These are phyloP conservation scores for Sungouiozyma ichnusensis DNA, from an alignment of 805 yeast species.

Conservation along the genomic window DNA sequence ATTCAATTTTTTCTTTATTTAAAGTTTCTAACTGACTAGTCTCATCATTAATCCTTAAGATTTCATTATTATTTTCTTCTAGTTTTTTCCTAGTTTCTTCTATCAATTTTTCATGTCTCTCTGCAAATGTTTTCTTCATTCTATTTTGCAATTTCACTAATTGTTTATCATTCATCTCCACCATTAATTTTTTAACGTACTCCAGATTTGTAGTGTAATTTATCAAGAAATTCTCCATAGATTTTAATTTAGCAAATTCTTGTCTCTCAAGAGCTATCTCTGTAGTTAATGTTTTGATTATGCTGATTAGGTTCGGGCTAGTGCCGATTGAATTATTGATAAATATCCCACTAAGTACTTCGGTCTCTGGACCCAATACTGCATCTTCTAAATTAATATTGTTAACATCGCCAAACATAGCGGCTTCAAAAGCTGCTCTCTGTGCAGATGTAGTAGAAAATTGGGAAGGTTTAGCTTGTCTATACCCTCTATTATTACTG, in stretches of 20 bases:
- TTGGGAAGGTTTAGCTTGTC: neutral
- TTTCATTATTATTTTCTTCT: slow-evolving; percentile 11
- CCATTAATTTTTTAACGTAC: slow-evolving; percentile 22
- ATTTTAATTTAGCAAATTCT: slow-evolving; percentile 44
- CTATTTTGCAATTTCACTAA: slow-evolving; percentile 21
- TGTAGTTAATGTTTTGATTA: slow-evolving; percentile 43
- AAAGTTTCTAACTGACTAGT: slow-evolving; percentile 6
- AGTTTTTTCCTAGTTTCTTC: slow-evolving; percentile 16
- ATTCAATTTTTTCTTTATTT: slow-evolving; percentile 11
- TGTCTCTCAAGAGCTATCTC: slow-evolving; percentile 49
- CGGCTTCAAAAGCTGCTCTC: slow-evolving; percentile 40
- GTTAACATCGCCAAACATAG: slow-evolving; percentile 52
- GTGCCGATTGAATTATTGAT: slow-evolving; percentile 51
- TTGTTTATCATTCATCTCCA: slow-evolving; percentile 25
- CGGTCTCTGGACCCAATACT: slow-evolving; percentile 38
- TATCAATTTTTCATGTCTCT: slow-evolving; percentile 17
- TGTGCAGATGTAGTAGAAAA: slow-evolving; percentile 13
- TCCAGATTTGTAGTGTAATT: slow-evolving; percentile 34
- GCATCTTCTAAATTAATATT: slow-evolving; percentile 39
- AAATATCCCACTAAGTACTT: slow-evolving; percentile 44
- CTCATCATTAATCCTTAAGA: slow-evolving; percentile 6
- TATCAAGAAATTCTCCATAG: slow-evolving; percentile 44
- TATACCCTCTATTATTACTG: neutral
- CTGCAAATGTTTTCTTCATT: slow-evolving; percentile 20
- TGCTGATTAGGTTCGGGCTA: slow-evolving; percentile 43